Evolutionary conservation across 352 stramenopile genomes (phyloP).

Genomic region (Phytophthora lateralis): DNA sequence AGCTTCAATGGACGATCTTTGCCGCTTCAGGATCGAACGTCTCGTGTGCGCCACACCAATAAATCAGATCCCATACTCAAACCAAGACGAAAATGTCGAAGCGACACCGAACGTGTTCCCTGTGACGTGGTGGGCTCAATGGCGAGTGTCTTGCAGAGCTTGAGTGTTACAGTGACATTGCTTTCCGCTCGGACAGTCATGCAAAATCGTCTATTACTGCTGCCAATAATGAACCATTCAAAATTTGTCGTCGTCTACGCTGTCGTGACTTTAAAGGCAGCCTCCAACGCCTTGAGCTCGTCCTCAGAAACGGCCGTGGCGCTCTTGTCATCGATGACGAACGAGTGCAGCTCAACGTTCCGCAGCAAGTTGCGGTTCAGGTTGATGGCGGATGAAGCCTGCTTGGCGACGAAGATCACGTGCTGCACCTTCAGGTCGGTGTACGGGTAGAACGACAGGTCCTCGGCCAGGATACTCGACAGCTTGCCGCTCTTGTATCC

Average conservation of each 20-base stretch:
- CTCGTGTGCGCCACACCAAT: conserved; percentile 27
- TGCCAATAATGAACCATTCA: conserved; percentile 2
- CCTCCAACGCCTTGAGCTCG: conserved; percentile 39
- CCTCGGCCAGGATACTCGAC: conserved; percentile 63
- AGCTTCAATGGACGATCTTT: conserved; percentile 32
- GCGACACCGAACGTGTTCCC: not conserved
- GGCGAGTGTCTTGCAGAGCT: conserved; percentile 9
- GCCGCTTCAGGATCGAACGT: conserved; percentile 17
- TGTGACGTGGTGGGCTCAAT: conserved; percentile 19
- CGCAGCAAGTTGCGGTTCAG: conserved; percentile 51
- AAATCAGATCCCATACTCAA: conserved; percentile 39
- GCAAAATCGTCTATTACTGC: conserved; percentile 13
- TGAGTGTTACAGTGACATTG: not conserved
- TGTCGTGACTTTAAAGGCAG: conserved; percentile 36
- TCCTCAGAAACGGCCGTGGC: conserved; percentile 30
- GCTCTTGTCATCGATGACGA: conserved; percentile 57
- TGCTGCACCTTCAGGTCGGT: conserved; percentile 57
- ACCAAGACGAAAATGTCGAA: conserved; percentile 29
- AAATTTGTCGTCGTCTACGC: conserved; percentile 13
- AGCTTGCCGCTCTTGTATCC: conserved; percentile 71
- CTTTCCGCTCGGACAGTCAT: not conserved
- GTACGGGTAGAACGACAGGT: conserved; percentile 71
- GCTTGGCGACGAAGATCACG: conserved; percentile 67
- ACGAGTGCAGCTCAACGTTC: conserved; percentile 53
- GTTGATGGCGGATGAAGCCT: conserved; percentile 42